Evolutionary conservation across 371 early-diverging fungal species (phyloP), one percentile per base, ranked within the genome.

Genomic region (Basidiobolus meristosporus): DNA sequence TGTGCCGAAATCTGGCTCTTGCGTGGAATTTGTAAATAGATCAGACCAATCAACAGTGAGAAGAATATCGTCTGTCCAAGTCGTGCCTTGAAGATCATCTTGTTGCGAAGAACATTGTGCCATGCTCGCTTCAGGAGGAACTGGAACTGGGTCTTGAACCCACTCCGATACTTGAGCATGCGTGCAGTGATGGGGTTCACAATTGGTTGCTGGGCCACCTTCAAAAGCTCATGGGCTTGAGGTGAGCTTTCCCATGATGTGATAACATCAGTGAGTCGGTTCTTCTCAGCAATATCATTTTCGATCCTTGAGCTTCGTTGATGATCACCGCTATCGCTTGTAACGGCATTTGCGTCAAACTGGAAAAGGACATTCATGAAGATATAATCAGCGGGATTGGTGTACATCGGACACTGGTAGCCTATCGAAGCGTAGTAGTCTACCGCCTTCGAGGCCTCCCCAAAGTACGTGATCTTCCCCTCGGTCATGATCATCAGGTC

Each of bases 401-500:
- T 16, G 12, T 34, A 34, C 18, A 16, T 14, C 12, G 34, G 34
- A 12, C 34, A 34, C 14, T n/a, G 34, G 18, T 34, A 34, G n/a
- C 34, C 34, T 6, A 7, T 14, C 14, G 16, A 18, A 34, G 34
- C 34, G 12, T 16, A 34, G n/a, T 34, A 34, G 7, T 34, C 34
- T 7, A 34, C 18, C 18, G 34, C 14, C 12, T 34, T 34, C n/a
- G 34, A 4, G 5, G 34, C 34, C 12, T 34, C 34, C 16, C 34
- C 34, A 14, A 34, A 16, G 12, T 34, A 34, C 7, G 18, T 14
- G 12, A 34, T 12, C 14, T 18, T 14, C 7, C 34, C 34, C 4
- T 34, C 34, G 12, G 34, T 29, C 42, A 73, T 60, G 22, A 74
- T 33, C 39, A 61, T 39, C 14, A 75, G 40, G 31, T 59, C 53